Evolutionary conservation across 768 basidiomycete species (phyloP).

Genomic region (Tephrocybe sp.): DNA sequence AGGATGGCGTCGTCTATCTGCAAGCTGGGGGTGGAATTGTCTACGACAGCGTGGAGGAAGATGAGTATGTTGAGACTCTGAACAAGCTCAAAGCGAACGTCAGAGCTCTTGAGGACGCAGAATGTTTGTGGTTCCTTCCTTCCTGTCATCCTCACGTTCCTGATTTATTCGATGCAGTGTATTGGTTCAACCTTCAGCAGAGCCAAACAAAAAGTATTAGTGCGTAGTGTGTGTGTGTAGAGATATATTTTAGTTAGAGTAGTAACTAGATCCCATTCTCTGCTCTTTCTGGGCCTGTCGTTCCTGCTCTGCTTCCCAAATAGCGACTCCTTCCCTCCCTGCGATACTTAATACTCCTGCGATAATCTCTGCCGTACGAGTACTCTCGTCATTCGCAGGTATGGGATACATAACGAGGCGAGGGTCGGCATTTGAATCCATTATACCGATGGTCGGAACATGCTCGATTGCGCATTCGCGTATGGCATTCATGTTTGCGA

Average conservation of each 20-base stretch:
- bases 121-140: conserved; percentile 54
- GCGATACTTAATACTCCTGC: conserved; percentile 90
- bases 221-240: conserved; percentile 14
- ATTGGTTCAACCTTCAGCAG: conserved; percentile 70
- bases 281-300: conserved; percentile 24
- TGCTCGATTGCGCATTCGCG: conserved; percentile 88
- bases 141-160: neutral
- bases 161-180: conserved; percentile 42
- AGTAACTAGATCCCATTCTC: conserved; percentile 17
- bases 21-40: conserved; percentile 99
- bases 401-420: conserved; percentile 97
- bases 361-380: conserved; percentile 87
- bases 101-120: conserved; percentile 81
- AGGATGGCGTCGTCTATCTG: conserved; percentile 86
- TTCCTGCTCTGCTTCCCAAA: conserved; percentile 36
- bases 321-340: conserved; percentile 67
- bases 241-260: conserved; percentile 6
- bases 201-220: conserved; percentile 27
- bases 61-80: conserved; percentile 95
- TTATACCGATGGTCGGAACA: conserved; percentile 91
- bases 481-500: conserved; percentile 81
- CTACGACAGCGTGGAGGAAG: conserved; percentile 94
- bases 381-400: conserved; percentile 96
- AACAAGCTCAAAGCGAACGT: conserved; percentile 93
- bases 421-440: conserved; percentile 96